Conservation (phyloP, 2,329 filamentous ascomycete genomes). For the Xylariales sp. region DNA sequence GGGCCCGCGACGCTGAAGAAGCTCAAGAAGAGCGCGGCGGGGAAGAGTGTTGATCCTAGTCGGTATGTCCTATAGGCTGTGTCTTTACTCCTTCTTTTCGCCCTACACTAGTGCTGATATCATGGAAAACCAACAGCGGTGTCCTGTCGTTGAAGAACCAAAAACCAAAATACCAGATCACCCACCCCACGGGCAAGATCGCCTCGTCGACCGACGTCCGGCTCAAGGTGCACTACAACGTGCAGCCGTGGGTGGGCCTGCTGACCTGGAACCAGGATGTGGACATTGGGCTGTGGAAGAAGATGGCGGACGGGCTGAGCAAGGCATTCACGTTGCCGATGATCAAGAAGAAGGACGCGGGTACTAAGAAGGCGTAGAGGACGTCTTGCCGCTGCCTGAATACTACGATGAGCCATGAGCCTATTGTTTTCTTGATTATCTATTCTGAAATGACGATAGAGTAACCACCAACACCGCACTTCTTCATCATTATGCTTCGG, state of each 20-base stretch:
- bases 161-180: conserved; percentile 95
- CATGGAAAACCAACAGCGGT: too few species aligned
- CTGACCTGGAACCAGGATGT: conserved; percentile 71
- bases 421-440: too few species aligned
- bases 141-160: conserved; percentile 76
- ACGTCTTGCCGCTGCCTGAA: background rate
- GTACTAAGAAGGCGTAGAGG: conserved; percentile 18
- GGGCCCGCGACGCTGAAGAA: conserved; percentile 58
- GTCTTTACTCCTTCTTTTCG: too few species aligned
- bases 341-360: conserved; percentile 55
- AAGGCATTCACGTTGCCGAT: conserved; percentile 60
- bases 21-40: conserved; percentile 52
- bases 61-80: too few species aligned
- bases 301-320: conserved; percentile 59
- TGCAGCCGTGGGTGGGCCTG: conserved; percentile 92
- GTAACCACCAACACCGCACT: too few species aligned
- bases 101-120: too few species aligned
- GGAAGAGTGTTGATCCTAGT: conserved; percentile 56
- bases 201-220: conserved; percentile 69
- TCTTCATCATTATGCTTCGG: too few species aligned
- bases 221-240: conserved; percentile 86
- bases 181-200: conserved; percentile 76
- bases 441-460: too few species aligned
- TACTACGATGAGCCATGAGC: too few species aligned
- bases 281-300: conserved; percentile 60